These are phyloP conservation scores for Tricladium varicosporioides DNA, from an alignment of 2,329 filamentous ascomycete species.

Conservation along the genomic window DNA sequence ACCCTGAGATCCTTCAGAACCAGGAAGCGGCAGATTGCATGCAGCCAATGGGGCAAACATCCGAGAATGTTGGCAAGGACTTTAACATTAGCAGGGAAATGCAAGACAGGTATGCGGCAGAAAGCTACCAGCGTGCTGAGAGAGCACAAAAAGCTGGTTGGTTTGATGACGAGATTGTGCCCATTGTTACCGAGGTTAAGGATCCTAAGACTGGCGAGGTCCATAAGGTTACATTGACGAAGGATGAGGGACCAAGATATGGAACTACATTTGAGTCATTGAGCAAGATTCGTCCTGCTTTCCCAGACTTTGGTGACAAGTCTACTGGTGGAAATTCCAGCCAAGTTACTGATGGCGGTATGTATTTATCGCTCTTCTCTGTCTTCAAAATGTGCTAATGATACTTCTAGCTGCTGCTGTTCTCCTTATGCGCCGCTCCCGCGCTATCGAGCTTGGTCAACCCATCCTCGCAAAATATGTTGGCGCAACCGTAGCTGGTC, in stretches of 20 bases:
- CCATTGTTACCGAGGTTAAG: constrained; percentile 78
- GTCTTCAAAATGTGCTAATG: background rate
- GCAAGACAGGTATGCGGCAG: constrained; percentile 86
- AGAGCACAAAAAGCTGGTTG: constrained; percentile 81
- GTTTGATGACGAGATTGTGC: constrained; percentile 86
- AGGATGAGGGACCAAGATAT: constrained; percentile 86
- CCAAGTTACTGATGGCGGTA: constrained; percentile 89
- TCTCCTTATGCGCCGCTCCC: constrained; percentile 91
- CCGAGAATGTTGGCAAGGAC: constrained; percentile 89
- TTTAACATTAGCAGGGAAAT: constrained; percentile 66
- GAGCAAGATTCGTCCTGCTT: constrained; percentile 82
- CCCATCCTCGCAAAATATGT: constrained; percentile 95
- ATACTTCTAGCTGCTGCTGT: constrained; percentile 62
- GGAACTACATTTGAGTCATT: constrained; percentile 85
- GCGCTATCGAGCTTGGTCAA: constrained; percentile 80
- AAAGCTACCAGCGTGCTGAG: constrained; percentile 83
- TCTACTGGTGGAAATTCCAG: constrained; percentile 93
- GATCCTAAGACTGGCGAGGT: constrained; percentile 66
- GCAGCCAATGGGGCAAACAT: constrained; percentile 91
- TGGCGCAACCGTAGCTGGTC: constrained; percentile 83
- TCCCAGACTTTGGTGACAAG: constrained; percentile 82
- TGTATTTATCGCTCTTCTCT: constrained; percentile 26
- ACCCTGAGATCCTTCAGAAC: constrained; percentile 54
- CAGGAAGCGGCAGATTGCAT: constrained; percentile 73
- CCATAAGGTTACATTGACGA: constrained; percentile 71